A percentile compares a stretch with the other conserved stretches of the same genome.
These are phyloP conservation scores for Aegilops bicornis DNA, from an alignment of 176 grass and related monocot species.

Conservation along the genomic window DNA sequence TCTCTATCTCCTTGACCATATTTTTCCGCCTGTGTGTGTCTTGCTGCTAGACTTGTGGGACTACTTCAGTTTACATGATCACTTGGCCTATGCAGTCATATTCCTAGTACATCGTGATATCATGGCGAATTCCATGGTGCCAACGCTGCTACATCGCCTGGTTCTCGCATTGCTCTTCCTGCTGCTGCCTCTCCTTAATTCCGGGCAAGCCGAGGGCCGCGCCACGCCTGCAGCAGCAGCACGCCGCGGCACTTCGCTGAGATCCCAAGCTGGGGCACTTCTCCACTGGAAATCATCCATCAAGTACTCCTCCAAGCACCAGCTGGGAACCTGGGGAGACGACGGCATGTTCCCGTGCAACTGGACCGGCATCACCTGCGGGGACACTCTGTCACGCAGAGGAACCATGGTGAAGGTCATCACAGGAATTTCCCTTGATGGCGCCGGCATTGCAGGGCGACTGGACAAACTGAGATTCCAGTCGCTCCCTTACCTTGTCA, in stretches of 20 bases:
- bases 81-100: background rate
- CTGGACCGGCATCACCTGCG: constrained; percentile 18
- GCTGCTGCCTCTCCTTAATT: background rate
- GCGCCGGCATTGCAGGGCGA: background rate
- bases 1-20: background rate
- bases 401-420: background rate
- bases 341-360: background rate
- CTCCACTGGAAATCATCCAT: background rate
- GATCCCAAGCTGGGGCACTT: background rate
- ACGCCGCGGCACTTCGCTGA: background rate
- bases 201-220: background rate
- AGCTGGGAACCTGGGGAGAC: background rate
- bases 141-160: background rate
- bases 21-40: background rate
- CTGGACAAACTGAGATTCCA: background rate
- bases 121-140: background rate
- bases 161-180: background rate
- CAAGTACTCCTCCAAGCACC: background rate
- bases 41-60: background rate
- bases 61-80: background rate
- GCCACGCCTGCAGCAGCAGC: background rate
- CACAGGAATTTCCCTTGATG: background rate
- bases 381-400: background rate
- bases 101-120: background rate
- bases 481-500: background rate